Percentiles rank a stretch among this genome's conserved stretches.
Conservation (phyloP, 768 basidiomycete genomes). For the Podaxis sp. region DNA sequence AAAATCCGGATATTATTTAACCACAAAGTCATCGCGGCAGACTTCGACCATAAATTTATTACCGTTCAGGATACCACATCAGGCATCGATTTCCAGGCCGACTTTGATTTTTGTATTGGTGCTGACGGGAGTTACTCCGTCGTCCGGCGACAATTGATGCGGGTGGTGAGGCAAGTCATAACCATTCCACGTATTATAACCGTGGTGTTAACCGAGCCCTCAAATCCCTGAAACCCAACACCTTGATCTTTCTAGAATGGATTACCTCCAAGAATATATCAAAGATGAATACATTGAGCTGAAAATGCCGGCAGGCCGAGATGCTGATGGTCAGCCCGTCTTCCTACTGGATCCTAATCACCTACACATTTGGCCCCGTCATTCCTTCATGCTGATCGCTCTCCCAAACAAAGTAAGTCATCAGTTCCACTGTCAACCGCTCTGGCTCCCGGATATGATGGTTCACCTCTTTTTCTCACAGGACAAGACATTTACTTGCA, state of each 20-base stretch:
- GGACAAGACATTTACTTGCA: conserved; percentile 98
- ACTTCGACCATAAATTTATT: conserved; percentile 68
- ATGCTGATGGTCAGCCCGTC: conserved; percentile 54
- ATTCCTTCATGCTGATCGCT: conserved; percentile 99
- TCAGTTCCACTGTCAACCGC: conserved; percentile 7
- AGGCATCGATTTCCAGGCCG: conserved; percentile 40
- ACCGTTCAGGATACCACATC: conserved; percentile 45
- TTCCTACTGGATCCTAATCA: conserved; percentile 93
- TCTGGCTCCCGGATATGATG: background rate
- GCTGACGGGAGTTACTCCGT: conserved; percentile 94
- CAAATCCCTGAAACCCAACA: conserved; percentile 30
- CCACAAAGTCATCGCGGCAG: conserved; percentile 73
- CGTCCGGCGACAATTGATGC: conserved; percentile 93
- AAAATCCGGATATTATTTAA: conserved; percentile 75
- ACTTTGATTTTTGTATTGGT: conserved; percentile 83
- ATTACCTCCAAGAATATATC: conserved; percentile 94
- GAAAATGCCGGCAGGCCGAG: conserved; percentile 83
- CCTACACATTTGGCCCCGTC: conserved; percentile 98
- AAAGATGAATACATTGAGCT: conserved; percentile 96
- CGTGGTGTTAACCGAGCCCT: background rate
- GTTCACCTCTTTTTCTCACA: conserved; percentile 36
- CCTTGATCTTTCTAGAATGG: conserved; percentile 61
- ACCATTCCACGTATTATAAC: background rate
- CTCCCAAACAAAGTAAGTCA: conserved; percentile 87
- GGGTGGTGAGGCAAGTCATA: conserved; percentile 72